Evolutionary conservation across 306 rosid genomes (phyloP), one percentile per base, ranked within the genome.

Genomic region (Quercus engelmannii): DNA sequence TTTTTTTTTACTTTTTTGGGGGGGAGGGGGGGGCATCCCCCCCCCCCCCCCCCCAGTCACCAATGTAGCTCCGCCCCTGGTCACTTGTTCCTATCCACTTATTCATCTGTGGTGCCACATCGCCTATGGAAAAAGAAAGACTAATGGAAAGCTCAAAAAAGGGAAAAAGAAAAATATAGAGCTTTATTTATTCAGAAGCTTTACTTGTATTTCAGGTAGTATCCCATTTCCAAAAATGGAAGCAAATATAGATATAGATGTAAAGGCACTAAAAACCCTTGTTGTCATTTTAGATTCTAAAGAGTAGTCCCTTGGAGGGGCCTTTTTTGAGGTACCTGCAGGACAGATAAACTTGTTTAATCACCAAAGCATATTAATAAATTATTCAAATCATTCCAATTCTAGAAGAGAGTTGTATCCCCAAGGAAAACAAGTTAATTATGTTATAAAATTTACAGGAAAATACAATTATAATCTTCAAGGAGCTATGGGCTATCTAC

Each of bases 191-290:
- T 69, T 63, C 56, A 62, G 68, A 73, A 69, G 20, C 31, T 23
- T 75, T 91, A 92, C 99, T 82, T 94, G 99, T 80, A 95, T 95
- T 83, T 95, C 99, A 6, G 99, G 99, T 10, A 95, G 89, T 73
- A 95, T 95, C 63, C 99, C 99, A 58, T 90, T 95, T 75, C 99
- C 99, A 75, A 87, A 95, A 73, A 95, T 91, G 73, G 99, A 87
- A 75, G 99, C 99, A 26, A 95, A 23, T 74, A 95, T 95, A 38
- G 99, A 92, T 75, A 95, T 90, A 71, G 99, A 87, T 38, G 94
- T 86, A 92, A 95, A 95, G 86, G 98, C 97, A 64, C 80, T 89
- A 84, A 91, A 92, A 56, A 73, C 91, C 88, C 90, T 86, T 14
- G 81, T 55, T 0, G 93, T 85, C 6, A 71, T 54, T 30, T 84